Evolutionary conservation across 148 eudicot species (phyloP).

Genomic region (Amaranthus cruentus): DNA sequence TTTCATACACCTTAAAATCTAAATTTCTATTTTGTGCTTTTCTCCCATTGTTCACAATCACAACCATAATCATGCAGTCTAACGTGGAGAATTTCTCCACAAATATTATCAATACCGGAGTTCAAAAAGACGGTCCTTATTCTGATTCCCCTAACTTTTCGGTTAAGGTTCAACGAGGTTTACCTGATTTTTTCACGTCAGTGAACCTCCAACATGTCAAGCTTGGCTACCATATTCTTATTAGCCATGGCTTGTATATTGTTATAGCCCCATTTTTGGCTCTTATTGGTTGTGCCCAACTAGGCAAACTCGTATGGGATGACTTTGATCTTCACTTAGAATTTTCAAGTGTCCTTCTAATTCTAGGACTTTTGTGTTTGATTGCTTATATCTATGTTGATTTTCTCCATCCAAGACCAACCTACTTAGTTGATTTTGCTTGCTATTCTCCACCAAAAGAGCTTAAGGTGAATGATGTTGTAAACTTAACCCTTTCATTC

Average conservation of each 20-base stretch:
- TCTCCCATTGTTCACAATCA: background rate
- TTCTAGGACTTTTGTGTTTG: conserved; percentile 35
- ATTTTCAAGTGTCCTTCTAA: conserved; percentile 13
- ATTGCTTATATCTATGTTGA: conserved; percentile 35
- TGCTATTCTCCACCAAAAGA: conserved; percentile 60
- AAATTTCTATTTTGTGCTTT: background rate
- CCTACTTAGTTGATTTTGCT: conserved; percentile 64
- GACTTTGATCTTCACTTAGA: conserved; percentile 16
- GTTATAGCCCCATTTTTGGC: conserved; percentile 35
- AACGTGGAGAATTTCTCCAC: conserved; percentile 44
- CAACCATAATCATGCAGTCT: conserved; percentile 22
- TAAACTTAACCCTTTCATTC: no score
- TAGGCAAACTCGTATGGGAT: conserved; percentile 35
- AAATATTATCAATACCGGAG: conserved; percentile 51
- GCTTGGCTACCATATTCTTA: conserved; percentile 56
- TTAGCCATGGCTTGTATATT: conserved; percentile 46
- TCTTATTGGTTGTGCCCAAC: conserved; percentile 27
- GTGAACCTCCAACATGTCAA: conserved; percentile 61
- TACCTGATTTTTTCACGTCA: conserved; percentile 56
- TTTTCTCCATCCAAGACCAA: conserved; percentile 37
- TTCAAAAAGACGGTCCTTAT: conserved; percentile 45
- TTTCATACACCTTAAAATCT: background rate
- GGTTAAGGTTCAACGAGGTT: conserved; percentile 45
- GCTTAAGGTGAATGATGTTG: conserved; percentile 45
- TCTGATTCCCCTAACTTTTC: conserved; percentile 58